These are phyloP conservation scores for Clathrus columnatus DNA, from an alignment of 768 basidiomycete genomes.

Conservation along the genomic window DNA sequence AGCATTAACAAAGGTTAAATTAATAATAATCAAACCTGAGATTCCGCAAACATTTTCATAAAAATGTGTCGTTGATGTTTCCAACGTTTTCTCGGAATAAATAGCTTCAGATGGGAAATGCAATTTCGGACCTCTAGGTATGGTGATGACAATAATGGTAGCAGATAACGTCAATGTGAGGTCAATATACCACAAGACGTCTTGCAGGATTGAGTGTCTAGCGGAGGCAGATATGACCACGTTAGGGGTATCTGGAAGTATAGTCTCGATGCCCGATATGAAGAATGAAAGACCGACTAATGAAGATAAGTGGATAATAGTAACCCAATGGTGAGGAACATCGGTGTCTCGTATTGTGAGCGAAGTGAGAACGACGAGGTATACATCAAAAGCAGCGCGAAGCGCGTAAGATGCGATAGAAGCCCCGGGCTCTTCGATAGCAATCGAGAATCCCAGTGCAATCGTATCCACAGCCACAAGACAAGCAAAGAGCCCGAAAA, in stretches of 20 bases:
- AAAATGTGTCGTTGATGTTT: slow-evolving; percentile 50
- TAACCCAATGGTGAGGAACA: slow-evolving; percentile 23
- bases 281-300: slow-evolving; percentile 42
- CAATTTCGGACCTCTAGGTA: slow-evolving; percentile 65
- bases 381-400: slow-evolving; percentile 48
- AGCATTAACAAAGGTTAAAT: neutral
- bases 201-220: slow-evolving; percentile 17
- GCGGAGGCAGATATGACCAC: slow-evolving; percentile 19
- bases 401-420: slow-evolving; percentile 31
- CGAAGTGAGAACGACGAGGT: slow-evolving; percentile 43
- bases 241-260: slow-evolving; percentile 38
- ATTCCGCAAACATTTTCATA: slow-evolving; percentile 68
- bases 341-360: slow-evolving; percentile 33
- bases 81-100: slow-evolving; percentile 64
- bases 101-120: slow-evolving; percentile 67
- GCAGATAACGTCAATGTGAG: slow-evolving; percentile 42
- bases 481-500: slow-evolving; percentile 36
- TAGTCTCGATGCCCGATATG: slow-evolving; percentile 38
- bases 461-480: slow-evolving; percentile 44
- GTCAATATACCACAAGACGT: slow-evolving; percentile 42
- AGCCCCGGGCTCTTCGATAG: slow-evolving; percentile 21
- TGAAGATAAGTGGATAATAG: slow-evolving; percentile 48
- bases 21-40: slow-evolving; percentile 26
- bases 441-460: slow-evolving; percentile 44
- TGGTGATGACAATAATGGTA: slow-evolving; percentile 37